These are phyloP conservation scores for Erodium trifolium DNA, from an alignment of 441 rosid species.

Conservation along the genomic window DNA sequence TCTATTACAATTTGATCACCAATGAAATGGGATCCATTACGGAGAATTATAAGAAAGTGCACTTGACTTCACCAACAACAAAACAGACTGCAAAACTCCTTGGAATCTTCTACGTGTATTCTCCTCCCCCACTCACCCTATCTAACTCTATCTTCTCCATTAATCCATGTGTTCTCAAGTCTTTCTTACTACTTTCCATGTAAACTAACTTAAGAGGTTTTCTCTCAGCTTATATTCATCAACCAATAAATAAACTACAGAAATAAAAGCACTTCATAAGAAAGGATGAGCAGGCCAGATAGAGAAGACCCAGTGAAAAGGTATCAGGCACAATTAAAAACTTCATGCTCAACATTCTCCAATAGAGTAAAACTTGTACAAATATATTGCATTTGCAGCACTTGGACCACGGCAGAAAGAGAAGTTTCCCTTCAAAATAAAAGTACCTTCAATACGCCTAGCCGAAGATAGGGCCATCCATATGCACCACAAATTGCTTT, in stretches of 20 bases:
- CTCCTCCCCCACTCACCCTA: background rate
- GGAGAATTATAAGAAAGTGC: background rate
- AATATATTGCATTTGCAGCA: background rate
- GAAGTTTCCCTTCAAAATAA: background rate
- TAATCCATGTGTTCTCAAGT: too few relatives aligned
- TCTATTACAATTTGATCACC: background rate
- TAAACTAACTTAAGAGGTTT: too few relatives aligned
- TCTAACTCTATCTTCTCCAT: background rate
- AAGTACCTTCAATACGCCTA: conserved; percentile 77
- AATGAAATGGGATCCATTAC: background rate
- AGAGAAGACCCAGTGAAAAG: background rate
- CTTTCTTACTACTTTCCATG: too few relatives aligned
- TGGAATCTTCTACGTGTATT: background rate
- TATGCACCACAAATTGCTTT: conserved; percentile 66
- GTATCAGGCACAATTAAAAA: background rate
- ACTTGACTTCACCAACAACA: background rate
- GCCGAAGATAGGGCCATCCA: conserved; percentile 73
- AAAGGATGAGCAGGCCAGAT: background rate
- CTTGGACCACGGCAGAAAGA: background rate
- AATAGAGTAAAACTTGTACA: background rate
- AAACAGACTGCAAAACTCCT: background rate
- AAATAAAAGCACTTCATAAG: background rate
- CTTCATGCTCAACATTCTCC: background rate
- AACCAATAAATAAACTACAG: background rate
- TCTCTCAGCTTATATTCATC: background rate